Evolutionary conservation across 768 basidiomycete genomes (phyloP), one percentile per base, ranked within the genome.

Genomic region (Serendipita sp.): DNA sequence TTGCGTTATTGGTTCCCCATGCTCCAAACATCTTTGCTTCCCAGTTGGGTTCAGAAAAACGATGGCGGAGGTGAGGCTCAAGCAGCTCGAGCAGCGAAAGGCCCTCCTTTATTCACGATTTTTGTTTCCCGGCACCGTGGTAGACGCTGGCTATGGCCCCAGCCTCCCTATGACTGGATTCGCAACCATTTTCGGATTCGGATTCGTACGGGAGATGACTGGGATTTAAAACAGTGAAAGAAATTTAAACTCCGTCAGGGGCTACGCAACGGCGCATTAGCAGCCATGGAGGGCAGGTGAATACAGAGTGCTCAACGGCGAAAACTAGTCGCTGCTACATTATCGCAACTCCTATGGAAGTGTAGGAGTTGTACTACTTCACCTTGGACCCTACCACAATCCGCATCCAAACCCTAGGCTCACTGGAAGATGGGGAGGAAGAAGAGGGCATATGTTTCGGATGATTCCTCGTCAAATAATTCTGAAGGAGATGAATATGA

Each of bases 401-500:
- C 23, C 41, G 5, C 41, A 7, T 41, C 41, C 13, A 7, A 41
- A 41, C 41, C 41, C 13, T 7, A 41, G 41, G 41, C 41, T 41
- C 13, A 13, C 48, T 8, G 32, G n/a, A 8, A 28, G 8, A 60
- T 60, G 75, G 71, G 74, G 15, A 68, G 75, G 2, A 71, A 74
- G 46, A 75, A 75, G 71, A 66, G 67, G 45, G 65, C 68, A 23
- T 73, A 56, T 48, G 18, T 70, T 44, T 60, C 56, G 18, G 83
- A 75, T 66, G 81, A 87, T 72, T 85, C 85, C 0, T 85, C 86
- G 10, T 85, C 83, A 56, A 76, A 77, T 30, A 80, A 73, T 47
- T 86, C 84, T 11, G 72, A 70, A 0, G 74, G 73, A 34, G 81
- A 79, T 44, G 78, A 81, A 13, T 78, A 75, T 18, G 80, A 79